These are phyloP conservation scores for Hyaloscypha variabilis DNA, from an alignment of 495 filamentous ascomycete genomes.

Conservation along the genomic window DNA sequence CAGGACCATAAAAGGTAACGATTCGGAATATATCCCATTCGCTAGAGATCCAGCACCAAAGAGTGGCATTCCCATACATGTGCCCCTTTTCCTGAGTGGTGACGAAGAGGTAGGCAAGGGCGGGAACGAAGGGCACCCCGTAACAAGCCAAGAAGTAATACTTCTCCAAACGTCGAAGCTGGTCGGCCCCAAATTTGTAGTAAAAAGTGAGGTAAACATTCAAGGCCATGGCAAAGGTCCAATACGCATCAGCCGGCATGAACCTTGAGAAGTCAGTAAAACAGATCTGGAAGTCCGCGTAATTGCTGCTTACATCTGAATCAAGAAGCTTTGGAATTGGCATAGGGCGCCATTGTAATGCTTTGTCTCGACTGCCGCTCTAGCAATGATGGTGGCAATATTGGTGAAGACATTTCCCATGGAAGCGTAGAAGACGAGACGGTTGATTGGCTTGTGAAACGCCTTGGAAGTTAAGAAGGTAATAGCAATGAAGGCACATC, in stretches of 20 bases:
- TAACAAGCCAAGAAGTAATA: constrained; percentile 75
- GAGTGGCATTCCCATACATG: constrained; percentile 75
- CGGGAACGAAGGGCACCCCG: constrained; percentile 72
- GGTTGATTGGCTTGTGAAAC: constrained; percentile 87
- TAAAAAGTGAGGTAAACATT: constrained; percentile 92
- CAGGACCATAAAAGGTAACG: constrained; percentile 78
- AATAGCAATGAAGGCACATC: constrained; percentile 69
- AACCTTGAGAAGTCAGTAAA: constrained; percentile 53
- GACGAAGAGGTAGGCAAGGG: constrained; percentile 69
- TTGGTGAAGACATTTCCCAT: constrained; percentile 85
- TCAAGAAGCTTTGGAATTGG: constrained; percentile 75
- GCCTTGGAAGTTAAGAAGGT: constrained; percentile 65
- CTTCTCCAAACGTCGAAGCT: constrained; percentile 70
- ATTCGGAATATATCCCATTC: constrained; percentile 76
- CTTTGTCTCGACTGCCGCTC: constrained; percentile 41
- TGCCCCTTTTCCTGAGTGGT: constrained; percentile 46
- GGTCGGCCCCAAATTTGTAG: constrained; percentile 66
- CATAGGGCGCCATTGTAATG: constrained; percentile 58
- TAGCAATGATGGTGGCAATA: constrained; percentile 70
- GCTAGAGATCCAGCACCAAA: constrained; percentile 82
- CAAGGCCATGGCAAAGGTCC: constrained; percentile 83
- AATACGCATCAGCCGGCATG: constrained; percentile 76
- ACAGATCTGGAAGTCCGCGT: neutral
- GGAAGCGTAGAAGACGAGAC: constrained; percentile 82
- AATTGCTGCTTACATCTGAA: constrained; percentile 68